Base-by-base conservation (phyloP, 2,329 filamentous ascomycete genomes). In the Fusarium hainanense region DNA sequence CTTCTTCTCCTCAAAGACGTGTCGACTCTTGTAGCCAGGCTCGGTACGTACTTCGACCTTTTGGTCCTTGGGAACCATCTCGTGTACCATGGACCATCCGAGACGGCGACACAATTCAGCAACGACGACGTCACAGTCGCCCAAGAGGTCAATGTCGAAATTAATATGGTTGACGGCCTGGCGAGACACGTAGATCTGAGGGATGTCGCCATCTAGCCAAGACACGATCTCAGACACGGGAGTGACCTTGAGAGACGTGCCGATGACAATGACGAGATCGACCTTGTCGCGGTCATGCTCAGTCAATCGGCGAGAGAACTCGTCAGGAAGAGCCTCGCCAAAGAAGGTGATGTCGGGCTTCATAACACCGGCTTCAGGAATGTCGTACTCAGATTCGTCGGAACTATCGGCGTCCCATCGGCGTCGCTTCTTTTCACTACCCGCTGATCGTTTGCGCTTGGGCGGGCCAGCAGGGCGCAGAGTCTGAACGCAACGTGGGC, bases 331-430 rank as follows among this genome's bases (percentile, higher is more conserved):
- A 52, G 90, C 87, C 82, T 99, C 96, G 72, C 95, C 95, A 76
- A 98, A 98, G 83, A 99, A 98, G 48, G 93, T 98, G 77, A 99
- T 98, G 82, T 98, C 95, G 11, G 96, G 96, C 85, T 92, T 97
- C 93, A 97, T 97, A 77, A 97, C 89, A 59, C 93, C 93, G 4
- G 89, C 87, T 49, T 86, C 84, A 4, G 89, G 89, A 41, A 92
- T 88, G 66, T 83, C 80, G 68, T 83, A 85, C 42, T 85, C 83
- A 28, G 82, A 82, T 55, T 85, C 83, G 16, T 85, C 81, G 46
- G 77, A 80, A 64, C 81, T 80, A 69, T 78, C 81, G 52, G 74
- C 76, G 54, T 74, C 76, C 62, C 81, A 79, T 23, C 81, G 76
- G 32, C 81, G 78, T 37, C 82, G 79, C 71, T 81, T 79, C 68